Conservation (phyloP, 495 filamentous ascomycete species). For the Lepraria neglecta region DNA sequence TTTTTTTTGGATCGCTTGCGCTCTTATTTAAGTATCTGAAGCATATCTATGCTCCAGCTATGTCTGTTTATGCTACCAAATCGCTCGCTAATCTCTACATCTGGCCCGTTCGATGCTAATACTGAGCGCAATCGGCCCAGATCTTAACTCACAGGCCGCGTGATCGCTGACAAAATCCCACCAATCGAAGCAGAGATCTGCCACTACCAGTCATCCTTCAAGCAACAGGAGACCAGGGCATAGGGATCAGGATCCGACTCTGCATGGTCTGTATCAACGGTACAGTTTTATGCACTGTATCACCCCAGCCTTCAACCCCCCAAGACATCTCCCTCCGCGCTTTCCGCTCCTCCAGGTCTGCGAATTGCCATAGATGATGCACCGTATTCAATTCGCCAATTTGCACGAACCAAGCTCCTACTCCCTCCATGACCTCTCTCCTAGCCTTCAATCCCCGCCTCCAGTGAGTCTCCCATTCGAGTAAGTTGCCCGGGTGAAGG, state of each 20-base stretch:
- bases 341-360: conserved; percentile 89
- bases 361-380: conserved; percentile 98
- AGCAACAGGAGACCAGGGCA: conserved; percentile 92
- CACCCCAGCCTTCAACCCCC: conserved; percentile 91
- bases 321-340: conserved; percentile 89
- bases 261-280: conserved; percentile 95
- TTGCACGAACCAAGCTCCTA: conserved; percentile 98
- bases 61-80: too few relatives aligned
- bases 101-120: too few relatives aligned
- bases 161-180: too few relatives aligned
- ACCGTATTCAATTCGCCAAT: conserved; percentile 96
- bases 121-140: too few relatives aligned
- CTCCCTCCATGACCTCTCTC: conserved; percentile 95
- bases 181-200: too few relatives aligned
- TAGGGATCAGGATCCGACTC: conserved; percentile 84
- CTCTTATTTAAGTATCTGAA: too few relatives aligned
- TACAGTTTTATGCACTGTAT: conserved; percentile 97
- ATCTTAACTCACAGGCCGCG: too few relatives aligned
- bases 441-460: conserved; percentile 83
- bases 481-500: conserved; percentile 84
- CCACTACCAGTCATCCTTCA: conserved; percentile 32
- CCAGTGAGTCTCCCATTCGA: conserved; percentile 99
- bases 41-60: too few relatives aligned
- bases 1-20: too few relatives aligned
- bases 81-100: too few relatives aligned